Evolutionary conservation across 208 protist genomes (phyloP).

Genomic region (Cochliopodium minus): DNA sequence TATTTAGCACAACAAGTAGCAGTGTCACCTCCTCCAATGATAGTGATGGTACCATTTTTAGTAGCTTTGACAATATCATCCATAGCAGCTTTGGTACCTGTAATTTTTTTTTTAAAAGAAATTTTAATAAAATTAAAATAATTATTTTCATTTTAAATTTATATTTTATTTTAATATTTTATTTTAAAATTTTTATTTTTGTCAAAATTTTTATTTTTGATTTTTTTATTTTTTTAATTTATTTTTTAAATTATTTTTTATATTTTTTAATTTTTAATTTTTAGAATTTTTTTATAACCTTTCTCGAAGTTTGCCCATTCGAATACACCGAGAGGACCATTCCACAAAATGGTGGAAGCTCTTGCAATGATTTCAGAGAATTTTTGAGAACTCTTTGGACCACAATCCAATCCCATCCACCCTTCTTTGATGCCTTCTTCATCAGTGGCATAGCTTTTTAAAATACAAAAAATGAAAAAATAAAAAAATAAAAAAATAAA

Average conservation of each 20-base stretch:
- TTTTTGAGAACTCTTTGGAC: constrained; percentile 58
- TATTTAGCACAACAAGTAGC: constrained; percentile 72
- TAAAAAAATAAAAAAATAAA: not conserved
- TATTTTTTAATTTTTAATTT: no score
- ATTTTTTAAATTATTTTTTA: no score
- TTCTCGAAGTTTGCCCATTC: constrained; percentile 82
- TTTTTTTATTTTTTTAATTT: no score
- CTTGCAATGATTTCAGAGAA: constrained; percentile 52
- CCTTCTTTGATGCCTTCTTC: constrained; percentile 1
- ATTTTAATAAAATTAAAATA: no score
- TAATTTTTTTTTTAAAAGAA: no score
- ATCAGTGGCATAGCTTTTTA: not conserved
- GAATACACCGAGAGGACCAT: constrained; percentile 89
- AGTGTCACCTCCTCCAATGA: constrained; percentile 92
- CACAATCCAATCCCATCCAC: constrained; percentile 82
- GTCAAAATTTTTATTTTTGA: no score
- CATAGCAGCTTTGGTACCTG: constrained; percentile 32
- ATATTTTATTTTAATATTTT: no score
- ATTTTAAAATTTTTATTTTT: no score
- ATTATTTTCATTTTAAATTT: no score
- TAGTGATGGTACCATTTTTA: constrained; percentile 54
- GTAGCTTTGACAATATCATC: constrained; percentile 32
- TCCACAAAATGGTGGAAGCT: constrained; percentile 84
- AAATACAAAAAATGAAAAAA: not conserved
- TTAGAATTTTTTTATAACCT: no score